Evolutionary conservation across 2,329 filamentous ascomycete species (phyloP), one percentile per base, ranked within the genome.

Genomic region (Neoascochyta sp.): DNA sequence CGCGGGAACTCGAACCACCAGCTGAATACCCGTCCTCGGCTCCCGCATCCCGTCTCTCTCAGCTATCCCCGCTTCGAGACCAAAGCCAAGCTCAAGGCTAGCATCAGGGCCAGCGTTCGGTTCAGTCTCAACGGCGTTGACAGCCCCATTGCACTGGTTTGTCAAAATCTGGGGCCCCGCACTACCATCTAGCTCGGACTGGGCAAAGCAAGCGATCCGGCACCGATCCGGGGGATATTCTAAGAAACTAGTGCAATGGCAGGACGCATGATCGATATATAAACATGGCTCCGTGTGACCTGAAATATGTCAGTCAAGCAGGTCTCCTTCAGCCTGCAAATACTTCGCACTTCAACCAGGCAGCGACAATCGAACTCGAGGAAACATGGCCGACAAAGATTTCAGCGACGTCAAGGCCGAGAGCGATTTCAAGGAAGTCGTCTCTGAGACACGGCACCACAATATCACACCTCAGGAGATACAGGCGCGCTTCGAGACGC

Each of bases 391-490:
- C 11, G 37, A 36, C 40, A 40, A 36, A 16, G 22, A 14, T 9
- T 21, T 29, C 18, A 32, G 36, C 27, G 39, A 43, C 27, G 45
- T 45, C 36, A 41, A 36, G 30, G 34, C 27, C 4, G 36, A 34
- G 14, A 28, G 38, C 29, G 45, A 47, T 16, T 40, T 41, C 37
- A 50, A 45, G 27, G 44, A 50, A 22, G 28, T 40, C 6, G 15
- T 30, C 5, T 14, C 33, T 11, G 40, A 35, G 10, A 13, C 17
- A 18, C n/a, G n/a, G n/a, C 11, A 11, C 16, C 39, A 30, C 24
- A 40, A 39, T 10, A 45, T 52, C 29, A 50, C 52, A 7, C 44
- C 53, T 7, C 45, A 50, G 22, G 41, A 49, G 26, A 56, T 57
- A 10, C 50, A 56, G 29, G 36, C 46, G 18, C 45, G 48, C 15